Conservation (phyloP, 805 yeast genomes). For the Ogataea paraovalis region DNA sequence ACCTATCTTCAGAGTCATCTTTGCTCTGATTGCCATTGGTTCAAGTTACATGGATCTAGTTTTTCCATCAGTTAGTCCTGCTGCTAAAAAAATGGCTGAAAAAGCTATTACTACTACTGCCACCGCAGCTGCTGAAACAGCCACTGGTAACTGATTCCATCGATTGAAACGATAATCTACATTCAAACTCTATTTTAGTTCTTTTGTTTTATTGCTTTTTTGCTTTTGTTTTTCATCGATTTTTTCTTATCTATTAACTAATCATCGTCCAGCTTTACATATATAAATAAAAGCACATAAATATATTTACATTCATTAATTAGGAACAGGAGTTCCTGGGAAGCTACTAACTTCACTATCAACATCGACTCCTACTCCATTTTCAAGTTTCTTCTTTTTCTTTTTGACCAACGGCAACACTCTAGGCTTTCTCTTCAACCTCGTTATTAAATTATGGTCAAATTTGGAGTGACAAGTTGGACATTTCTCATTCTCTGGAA, state of each 20-base stretch:
- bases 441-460: conserved; percentile 57
- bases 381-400: conserved; percentile 16
- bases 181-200: no score
- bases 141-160: not conserved
- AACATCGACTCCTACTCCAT: not conserved
- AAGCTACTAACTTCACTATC: not conserved
- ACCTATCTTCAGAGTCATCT: conserved; percentile 41
- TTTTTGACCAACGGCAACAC: conserved; percentile 29
- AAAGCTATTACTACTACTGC: conserved; percentile 11
- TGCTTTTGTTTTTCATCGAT: no score
- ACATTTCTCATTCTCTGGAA: conserved; percentile 66
- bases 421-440: conserved; percentile 54
- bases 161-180: not conserved
- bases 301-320: not conserved
- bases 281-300: not conserved
- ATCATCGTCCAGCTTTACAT: not conserved
- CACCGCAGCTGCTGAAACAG: conserved; percentile 7
- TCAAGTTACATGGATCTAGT: conserved; percentile 50
- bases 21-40: conserved; percentile 43
- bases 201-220: no score
- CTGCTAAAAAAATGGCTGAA: conserved; percentile 22
- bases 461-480: conserved; percentile 84
- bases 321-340: conserved; percentile 1
- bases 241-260: no score
- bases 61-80: conserved; percentile 42